phyloP scores from a whole-genome alignment of 345 rosid species.

The Brassica rapa region DNA sequence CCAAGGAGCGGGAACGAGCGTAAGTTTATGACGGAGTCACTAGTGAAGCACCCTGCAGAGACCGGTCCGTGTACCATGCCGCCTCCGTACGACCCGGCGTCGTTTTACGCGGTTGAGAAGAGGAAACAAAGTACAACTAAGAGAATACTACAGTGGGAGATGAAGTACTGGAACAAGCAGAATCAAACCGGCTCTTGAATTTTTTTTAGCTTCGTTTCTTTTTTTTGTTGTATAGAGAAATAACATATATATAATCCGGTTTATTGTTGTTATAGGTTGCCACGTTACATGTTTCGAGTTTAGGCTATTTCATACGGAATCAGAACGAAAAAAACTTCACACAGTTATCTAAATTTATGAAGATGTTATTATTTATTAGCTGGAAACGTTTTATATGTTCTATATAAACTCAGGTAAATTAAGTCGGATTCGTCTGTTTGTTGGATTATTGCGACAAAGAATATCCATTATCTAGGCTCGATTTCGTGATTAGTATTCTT shows the following conservation, averaged over 20 bases:
- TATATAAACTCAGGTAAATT: not conserved
- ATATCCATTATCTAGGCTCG: not conserved
- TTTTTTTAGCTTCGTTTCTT: not conserved
- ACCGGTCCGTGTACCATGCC: slow-evolving; percentile 62
- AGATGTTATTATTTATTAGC: not conserved
- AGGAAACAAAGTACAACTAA: slow-evolving; percentile 38
- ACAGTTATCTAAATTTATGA: not conserved
- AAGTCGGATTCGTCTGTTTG: not conserved
- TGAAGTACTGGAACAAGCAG: slow-evolving; percentile 47
- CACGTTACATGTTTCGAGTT: slow-evolving; percentile 3
- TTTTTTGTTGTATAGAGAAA: slow-evolving; percentile 17
- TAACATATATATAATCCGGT: not conserved
- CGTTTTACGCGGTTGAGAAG: slow-evolving; percentile 35
- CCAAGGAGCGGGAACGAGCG: slow-evolving; percentile 46
- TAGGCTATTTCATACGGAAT: slow-evolving; percentile 13
- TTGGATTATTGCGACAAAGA: not conserved
- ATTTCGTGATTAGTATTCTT: not conserved
- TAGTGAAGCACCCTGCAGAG: slow-evolving; percentile 61
- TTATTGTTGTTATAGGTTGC: slow-evolving; percentile 11
- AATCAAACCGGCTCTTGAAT: slow-evolving; percentile 37
- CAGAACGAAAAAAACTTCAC: not conserved
- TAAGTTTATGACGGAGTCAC: slow-evolving; percentile 67
- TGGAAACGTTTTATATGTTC: not conserved
- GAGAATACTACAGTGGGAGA: slow-evolving; percentile 49
- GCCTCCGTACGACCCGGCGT: slow-evolving; percentile 60